Conservation (phyloP, 1,284 basidiomycete genomes). For the Melampsora americana region DNA sequence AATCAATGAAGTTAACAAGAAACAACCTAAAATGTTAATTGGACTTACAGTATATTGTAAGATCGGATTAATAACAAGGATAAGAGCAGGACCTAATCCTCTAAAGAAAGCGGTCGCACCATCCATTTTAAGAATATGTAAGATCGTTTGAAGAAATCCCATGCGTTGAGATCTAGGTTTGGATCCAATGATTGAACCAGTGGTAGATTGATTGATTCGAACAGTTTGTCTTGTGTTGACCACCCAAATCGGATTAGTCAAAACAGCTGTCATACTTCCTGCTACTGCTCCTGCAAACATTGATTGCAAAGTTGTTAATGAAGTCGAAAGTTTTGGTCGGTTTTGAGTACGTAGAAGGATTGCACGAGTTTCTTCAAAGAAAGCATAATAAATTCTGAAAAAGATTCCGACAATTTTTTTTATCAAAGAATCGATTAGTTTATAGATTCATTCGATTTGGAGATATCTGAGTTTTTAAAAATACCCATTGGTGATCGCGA, state of each 20-base stretch:
- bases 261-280: constrained; percentile 82
- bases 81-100: constrained; percentile 89
- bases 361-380: constrained; percentile 55
- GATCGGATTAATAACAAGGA: constrained; percentile 92
- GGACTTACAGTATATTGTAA: constrained; percentile 59
- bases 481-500: constrained; percentile 87
- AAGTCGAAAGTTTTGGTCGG: constrained; percentile 59
- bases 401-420: no score
- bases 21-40: background rate
- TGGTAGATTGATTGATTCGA: constrained; percentile 47
- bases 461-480: constrained; percentile 43
- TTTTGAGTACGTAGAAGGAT: constrained; percentile 57
- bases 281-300: constrained; percentile 86
- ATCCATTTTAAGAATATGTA: constrained; percentile 71
- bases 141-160: constrained; percentile 67
- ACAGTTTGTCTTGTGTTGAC: constrained; percentile 69
- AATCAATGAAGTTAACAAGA: background rate
- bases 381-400: constrained; percentile 56
- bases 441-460: background rate
- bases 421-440: no score
- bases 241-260: constrained; percentile 89
- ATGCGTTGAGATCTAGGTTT: constrained; percentile 59
- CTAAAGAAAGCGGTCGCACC: constrained; percentile 82
- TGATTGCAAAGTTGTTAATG: constrained; percentile 75
- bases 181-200: constrained; percentile 32